Base-by-base conservation (phyloP, 2,329 filamentous ascomycete species). In the Cercospora zeae-maydis region DNA sequence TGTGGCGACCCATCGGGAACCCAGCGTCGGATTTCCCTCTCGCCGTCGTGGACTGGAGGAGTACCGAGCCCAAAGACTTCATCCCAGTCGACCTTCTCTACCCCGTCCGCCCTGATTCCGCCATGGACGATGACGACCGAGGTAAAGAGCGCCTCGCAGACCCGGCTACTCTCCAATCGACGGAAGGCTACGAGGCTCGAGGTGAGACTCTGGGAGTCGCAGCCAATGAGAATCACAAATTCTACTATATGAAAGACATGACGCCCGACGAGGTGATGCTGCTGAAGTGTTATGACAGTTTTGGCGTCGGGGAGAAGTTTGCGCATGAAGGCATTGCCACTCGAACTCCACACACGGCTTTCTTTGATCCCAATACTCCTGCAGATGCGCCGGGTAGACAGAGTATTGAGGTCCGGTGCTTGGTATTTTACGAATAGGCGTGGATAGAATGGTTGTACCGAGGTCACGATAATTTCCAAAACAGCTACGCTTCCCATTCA, bases 391-490 rank as follows among this genome's bases (percentile, higher is more conserved):
- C 87, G 66, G 84, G 84, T 0, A 83, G 92, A 67, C 90, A 96
- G 80, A 96, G 91, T 73, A 96, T 96, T 73, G 92, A 96, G 76
- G 89, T 96, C 16, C 82, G 92, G 69, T 87, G 90, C 36, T 80
- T 96, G 75, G 89, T 96, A 0, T 96, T 96, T 27, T 66, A 66
- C 49, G 63, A 63, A 36, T 60, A 53, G 49, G 11, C 42, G 33
- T 21, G 49, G 33, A 10, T 31, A 21, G n/a, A 34, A 5, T 53
- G 49, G 16, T 34, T 33, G 8, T 34, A 27, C 3, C 6, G 24
- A 27, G 6, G 16, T 34, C 19, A 24, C 11, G 31, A 34, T 27
- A 33, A 33, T 34, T 34, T n/a, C n/a, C n/a, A 31, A 16, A 33
- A 16, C 24, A 19, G 24, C 42, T 19, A 47, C 24, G 13, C 42